Base-by-base conservation (phyloP, 257 asterid species). In the Nemophila menziesii region DNA sequence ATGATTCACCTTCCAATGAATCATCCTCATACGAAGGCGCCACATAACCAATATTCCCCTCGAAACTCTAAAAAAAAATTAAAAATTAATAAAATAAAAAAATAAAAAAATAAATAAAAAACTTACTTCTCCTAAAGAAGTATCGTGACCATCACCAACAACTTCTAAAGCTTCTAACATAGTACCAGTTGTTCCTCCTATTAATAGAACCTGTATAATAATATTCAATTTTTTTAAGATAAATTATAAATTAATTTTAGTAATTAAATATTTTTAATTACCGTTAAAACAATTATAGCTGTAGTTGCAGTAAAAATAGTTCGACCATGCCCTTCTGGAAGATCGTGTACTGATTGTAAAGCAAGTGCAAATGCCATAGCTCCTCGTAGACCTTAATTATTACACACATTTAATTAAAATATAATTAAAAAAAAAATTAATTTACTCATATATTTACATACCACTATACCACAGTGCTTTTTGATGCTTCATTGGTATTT, bases 361-460 rank as follows among this genome's bases (percentile, higher is more conserved):
- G 99, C 94, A 39, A 90, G 83, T 11, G 99, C 96, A 79, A 85
- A 90, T 41, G 99, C 94, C 99, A 90, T 90, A 56, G 99, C 96
- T 51, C 99, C 99, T 63, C 96, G 80, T 54, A 90, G 99, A 13
- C 96, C 99, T 90, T 22, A 69, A n/a, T n/a, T 48, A 52, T 68
- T 43, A 46, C 56, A 61, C 27, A 53, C 46, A 43, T 37, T 39
- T 48, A 34, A 51, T 55, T 29, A 22, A 9, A 8, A 41, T 41
- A 17, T 14, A 7, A 19, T 17, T 4, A 53, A 41, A 44, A 16
- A 46, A 26, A 22, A 22, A 41, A 43, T 48, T 37, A 34, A 4
- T 33, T 40, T 48, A 57, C 36, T 42, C 53, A 46, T 57, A 55
- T 41, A 10, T 9, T 41, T n/a, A n/a, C 94, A 68, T 69, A 90